Evolutionary conservation across 805 yeast genomes (phyloP), one percentile per base, ranked within the genome.

Genomic region (Saccharomycopsis lassenensis): DNA sequence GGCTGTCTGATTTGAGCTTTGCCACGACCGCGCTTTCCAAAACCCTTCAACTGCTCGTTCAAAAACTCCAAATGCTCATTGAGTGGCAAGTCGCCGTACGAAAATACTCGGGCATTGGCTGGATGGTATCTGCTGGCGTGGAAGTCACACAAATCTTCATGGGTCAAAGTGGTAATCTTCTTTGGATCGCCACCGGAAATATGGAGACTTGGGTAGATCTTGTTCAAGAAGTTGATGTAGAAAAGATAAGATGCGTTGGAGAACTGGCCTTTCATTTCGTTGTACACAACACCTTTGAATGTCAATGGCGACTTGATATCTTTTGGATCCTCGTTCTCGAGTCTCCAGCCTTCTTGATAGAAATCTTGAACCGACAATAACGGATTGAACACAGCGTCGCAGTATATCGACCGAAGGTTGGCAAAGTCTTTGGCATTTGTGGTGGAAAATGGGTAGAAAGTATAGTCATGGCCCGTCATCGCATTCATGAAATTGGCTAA

Each of bases 261-360:
- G 52, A 84, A 73, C 57, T 89, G 96, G 6, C 98, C 98, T 58
- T 91, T 91, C 98, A 91, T 91, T 59, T 91, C 98, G 54, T 91
- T 91, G 55, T 82, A 91, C 2, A 91, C 98, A 23, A 91, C 98
- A 31, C 98, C 98, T 57, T 91, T 91, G 57, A 85, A 84, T 3
- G 62, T 63, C 28, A 91, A 52, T 1, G 84, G 81, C 10, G 83
- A 66, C 0, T 48, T 41, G 11, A 62, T 59, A 52, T 87, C 86
- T 5, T 65, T 56, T 4, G 74, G 57, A 36, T 64, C 67, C 36
- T 69, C 70, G 46, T 84, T 73, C 56, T 91, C 98, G 26, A 91
- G 61, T 52, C 98, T 74, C 98, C 98, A 91, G 24, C 98, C 98
- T 59, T 91, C 98, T 61, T 91, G 98, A 44, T 67, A 67, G 53